phyloP scores from a whole-genome alignment of 106 monocot species.

The Amphibolis antarctica region DNA sequence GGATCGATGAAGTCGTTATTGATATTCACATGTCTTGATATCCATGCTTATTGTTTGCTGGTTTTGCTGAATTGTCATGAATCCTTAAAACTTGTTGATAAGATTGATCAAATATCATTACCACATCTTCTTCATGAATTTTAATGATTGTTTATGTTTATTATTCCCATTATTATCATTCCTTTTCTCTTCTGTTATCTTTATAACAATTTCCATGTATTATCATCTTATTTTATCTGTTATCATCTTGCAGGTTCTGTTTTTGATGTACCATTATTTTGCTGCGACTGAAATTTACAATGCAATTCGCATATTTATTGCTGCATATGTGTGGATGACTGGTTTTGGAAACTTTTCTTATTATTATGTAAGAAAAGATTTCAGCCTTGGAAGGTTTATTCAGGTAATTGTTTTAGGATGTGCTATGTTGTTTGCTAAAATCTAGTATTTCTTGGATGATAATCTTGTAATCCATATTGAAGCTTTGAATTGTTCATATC shows the following conservation, averaged over 20 bases:
- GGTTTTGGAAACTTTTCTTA: constrained; percentile 99
- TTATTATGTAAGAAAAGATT: constrained; percentile 92
- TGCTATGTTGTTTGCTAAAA: background rate
- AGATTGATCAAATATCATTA: too few species aligned
- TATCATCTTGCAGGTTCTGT: constrained; percentile 55
- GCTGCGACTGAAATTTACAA: constrained; percentile 90
- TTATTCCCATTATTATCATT: too few species aligned
- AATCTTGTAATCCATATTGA: background rate
- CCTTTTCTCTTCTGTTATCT: background rate
- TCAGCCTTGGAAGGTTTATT: constrained; percentile 78
- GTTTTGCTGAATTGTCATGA: too few species aligned
- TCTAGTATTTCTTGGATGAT: background rate
- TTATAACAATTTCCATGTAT: background rate
- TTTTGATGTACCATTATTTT: constrained; percentile 99
- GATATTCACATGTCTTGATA: too few species aligned
- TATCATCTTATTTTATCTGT: background rate
- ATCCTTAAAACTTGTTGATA: too few species aligned
- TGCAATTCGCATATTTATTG: constrained; percentile 94
- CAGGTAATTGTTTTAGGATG: constrained; percentile 34
- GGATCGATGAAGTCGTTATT: too few species aligned
- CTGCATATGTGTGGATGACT: constrained; percentile 99
- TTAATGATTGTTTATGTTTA: too few species aligned
- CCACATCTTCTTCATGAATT: too few species aligned
- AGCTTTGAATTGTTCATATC: background rate
- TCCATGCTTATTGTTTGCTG: too few species aligned